Base-by-base conservation (phyloP, 1,284 basidiomycete genomes). In the Salmacisia buchloeana region DNA sequence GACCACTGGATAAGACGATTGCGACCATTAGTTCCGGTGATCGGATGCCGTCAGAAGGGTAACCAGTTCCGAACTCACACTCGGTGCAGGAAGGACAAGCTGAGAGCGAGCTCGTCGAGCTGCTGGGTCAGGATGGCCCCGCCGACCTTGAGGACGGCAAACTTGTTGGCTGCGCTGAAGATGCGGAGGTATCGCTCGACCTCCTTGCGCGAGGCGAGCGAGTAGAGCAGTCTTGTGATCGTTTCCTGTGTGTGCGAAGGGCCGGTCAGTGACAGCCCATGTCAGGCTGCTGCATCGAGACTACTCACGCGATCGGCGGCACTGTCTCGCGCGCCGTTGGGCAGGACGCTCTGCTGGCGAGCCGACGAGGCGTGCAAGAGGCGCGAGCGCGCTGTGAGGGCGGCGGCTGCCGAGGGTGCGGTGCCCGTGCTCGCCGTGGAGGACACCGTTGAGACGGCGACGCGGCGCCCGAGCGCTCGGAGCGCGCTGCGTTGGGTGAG, bases 11-110 rank as follows among this genome's bases (percentile, higher is more conserved):
- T 54, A 25, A 21, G 29, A 13, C n/a, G 21, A 9, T 18, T 38
- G 31, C 9, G 23, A 10, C 46, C 9, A n/a, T 27, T 9, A 33
- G n/a, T 52, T 52, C 46, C n/a, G 9, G 9, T 33, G 9, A 9
- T 52, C n/a, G 10, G 10, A 52, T 52, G 31, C 18, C 18, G 36
- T 10, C 36, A 9, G 36, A 9, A 9, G 36, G 9, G 21, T 3
- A 84, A 49, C 94, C 84, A 1, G 88, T 89, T 10, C 83, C 33
- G 13, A 9, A 63, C 64, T 62, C 56, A 63, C 61, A 79, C 77
- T 27, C 77, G 65, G 70, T 79, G 77, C n/a, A 79, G 62, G 74
- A 79, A 79, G n/a, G 70, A 73, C 18, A 79, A 64, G 59, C 73
- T 76, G 59, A 79, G 70, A 5, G 77, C 77, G 4, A 79, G 70